Evolutionary conservation across 768 basidiomycete species (phyloP), one percentile per base, ranked within the genome.

Genomic region (Lactarius quietus): DNA sequence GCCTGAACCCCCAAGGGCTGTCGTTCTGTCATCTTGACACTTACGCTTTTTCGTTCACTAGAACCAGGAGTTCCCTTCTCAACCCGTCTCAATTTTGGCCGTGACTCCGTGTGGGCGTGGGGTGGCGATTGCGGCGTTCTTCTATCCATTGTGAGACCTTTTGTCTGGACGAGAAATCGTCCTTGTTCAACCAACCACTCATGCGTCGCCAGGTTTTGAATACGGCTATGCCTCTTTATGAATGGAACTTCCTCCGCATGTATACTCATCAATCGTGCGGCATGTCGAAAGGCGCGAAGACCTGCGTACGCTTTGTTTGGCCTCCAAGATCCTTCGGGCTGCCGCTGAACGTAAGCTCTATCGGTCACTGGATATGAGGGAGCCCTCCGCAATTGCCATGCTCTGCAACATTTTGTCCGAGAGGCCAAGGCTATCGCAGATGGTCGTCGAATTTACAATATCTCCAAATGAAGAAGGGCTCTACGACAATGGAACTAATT

Each of bases 211-310:
- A 51, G 48, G 12, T 6, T 59, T 43, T 20, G 26, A 57, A 55
- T 38, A 36, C 56, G 61, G 43, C 56, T 59, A 68, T 68, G 63
- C 35, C 28, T 45, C n/a, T 35, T 55, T 45, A 48, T 53, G 23
- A 35, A 87, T 87, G 87, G 83, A 83, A 71, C 72, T 86, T 67
- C 83, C 86, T 65, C 75, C 80, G 74, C 86, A 87, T 78, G 80
- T 78, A 59, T 85, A 82, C 77, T 81, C 79, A 75, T 79, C 80
- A 71, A 83, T 89, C 71, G 82, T 83, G 51, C 80, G 79, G 70
- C 71, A 82, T 74, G 78, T 85, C 67, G 78, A 74, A 61, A 83
- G 74, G 69, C 83, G 81, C 57, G 72, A 77, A 69, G 86, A 88
- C 72, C 77, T 89, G 62, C 82, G 81, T 65, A 69, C 77, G 20